A percentile compares a stretch with the other conserved stretches of the same genome.
phyloP scores from a whole-genome alignment of 2,329 filamentous ascomycete genomes.

The Cercospora sojina region DNA sequence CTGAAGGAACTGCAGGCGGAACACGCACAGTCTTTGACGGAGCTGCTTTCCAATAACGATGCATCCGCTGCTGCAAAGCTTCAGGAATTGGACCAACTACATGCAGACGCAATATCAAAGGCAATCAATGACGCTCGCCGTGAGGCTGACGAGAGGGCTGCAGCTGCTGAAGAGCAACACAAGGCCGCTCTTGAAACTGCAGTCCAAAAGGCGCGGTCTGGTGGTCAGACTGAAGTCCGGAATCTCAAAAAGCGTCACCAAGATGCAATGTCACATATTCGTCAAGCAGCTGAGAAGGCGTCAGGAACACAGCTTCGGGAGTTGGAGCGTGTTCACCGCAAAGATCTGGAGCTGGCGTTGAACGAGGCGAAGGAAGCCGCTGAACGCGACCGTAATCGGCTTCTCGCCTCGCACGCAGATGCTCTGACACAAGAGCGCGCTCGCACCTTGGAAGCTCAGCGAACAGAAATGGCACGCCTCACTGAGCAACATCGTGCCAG shows the following conservation, averaged over 20 bases:
- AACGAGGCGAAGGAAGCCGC: constrained; percentile 15
- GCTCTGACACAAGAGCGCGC: constrained; percentile 13
- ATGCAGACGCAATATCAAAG: constrained; percentile 16
- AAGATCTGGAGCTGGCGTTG: constrained; percentile 22
- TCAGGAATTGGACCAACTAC: constrained; percentile 16
- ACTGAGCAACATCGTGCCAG: constrained; percentile 18
- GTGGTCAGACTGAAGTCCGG: constrained; percentile 25
- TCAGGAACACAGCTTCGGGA: constrained; percentile 24
- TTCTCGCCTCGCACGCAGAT: constrained; percentile 11
- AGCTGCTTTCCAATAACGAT: constrained; percentile 21
- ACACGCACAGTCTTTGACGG: constrained; percentile 23
- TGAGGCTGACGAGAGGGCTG: constrained; percentile 22
- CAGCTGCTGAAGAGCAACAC: constrained; percentile 23
- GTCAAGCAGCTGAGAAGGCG: constrained; percentile 25
- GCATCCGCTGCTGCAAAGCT: constrained; percentile 17
- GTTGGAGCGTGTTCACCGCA: constrained; percentile 26
- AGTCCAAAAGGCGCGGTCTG: constrained; percentile 23
- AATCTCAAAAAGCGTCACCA: constrained; percentile 32
- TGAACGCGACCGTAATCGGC: constrained; percentile 17
- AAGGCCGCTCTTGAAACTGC: constrained; percentile 25
- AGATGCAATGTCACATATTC: constrained; percentile 28
- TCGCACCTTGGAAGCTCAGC: constrained; percentile 16
- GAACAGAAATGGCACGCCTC: constrained; percentile 20
- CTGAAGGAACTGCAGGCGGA: constrained; percentile 24
- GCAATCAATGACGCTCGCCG: constrained; percentile 19